phyloP scores from a whole-genome alignment of 2,329 filamentous ascomycete genomes.

The Setomelanomma holmii region DNA sequence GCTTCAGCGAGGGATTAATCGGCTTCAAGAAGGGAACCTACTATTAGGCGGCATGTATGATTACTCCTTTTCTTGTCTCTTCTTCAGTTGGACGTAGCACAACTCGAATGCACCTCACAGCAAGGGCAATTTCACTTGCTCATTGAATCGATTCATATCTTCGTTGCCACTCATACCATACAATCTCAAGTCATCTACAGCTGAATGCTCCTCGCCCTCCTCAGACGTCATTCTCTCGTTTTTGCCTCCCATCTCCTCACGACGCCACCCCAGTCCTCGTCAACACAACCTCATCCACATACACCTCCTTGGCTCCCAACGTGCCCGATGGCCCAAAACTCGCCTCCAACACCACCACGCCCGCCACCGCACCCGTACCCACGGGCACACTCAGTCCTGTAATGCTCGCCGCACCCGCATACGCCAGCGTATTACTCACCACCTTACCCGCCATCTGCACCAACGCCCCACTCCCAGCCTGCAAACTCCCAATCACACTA shows the following conservation, averaged over 20 bases:
- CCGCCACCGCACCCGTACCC: neutral
- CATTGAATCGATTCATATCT: neutral
- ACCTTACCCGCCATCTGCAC: neutral
- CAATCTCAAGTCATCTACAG: no score
- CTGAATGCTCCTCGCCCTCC: no score
- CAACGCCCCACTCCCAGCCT: neutral
- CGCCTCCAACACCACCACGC: slow-evolving; percentile 1
- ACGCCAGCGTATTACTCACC: neutral
- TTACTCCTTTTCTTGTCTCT: neutral
- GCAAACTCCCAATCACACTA: neutral
- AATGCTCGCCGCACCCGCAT: neutral
- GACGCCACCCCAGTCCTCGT: neutral
- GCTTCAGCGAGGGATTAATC: slow-evolving; percentile 39
- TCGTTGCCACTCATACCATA: neutral
- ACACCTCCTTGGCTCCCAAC: slow-evolving; percentile 1
- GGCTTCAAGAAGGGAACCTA: slow-evolving; percentile 40
- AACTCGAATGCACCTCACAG: neutral
- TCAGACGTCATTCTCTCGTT: neutral
- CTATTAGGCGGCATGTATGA: slow-evolving; percentile 21
- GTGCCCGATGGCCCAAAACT: neutral
- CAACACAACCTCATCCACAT: slow-evolving; percentile 3
- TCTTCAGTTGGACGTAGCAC: neutral
- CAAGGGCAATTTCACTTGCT: no score
- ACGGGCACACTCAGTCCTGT: neutral
- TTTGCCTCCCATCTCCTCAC: neutral